A percentile compares a stretch with the other conserved stretches of the same genome.
Evolutionary conservation across 2,329 filamentous ascomycete species (phyloP).

Genomic region (Cytospora mali): DNA sequence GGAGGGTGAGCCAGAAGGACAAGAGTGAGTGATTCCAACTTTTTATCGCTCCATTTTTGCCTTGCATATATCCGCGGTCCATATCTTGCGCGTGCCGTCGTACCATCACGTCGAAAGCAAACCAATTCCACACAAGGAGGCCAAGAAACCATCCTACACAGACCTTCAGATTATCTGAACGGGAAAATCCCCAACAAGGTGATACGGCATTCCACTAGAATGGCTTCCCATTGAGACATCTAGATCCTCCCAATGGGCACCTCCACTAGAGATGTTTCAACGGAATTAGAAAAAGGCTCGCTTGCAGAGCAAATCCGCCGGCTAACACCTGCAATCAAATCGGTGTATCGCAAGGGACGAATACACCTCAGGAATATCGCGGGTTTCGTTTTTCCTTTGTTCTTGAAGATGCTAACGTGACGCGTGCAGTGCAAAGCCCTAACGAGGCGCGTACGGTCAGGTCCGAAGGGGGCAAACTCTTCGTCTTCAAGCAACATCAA

Average conservation of each 20-base stretch:
- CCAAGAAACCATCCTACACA: not conserved
- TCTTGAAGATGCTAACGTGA: not conserved
- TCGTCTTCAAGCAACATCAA: slow-evolving; percentile 19
- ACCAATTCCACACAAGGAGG: not conserved
- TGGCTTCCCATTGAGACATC: too few species aligned
- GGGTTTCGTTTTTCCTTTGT: not conserved
- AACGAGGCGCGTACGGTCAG: slow-evolving; percentile 27
- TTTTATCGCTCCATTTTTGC: not conserved
- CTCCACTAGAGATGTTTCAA: not conserved
- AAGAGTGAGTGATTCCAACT: slow-evolving; percentile 20
- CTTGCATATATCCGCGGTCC: not conserved
- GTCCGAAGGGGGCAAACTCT: slow-evolving; percentile 26
- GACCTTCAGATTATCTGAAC: not conserved
- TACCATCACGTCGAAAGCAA: not conserved
- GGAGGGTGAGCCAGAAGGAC: slow-evolving; percentile 30
- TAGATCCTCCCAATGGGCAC: not conserved
- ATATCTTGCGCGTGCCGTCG: not conserved
- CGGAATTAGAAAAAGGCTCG: not conserved
- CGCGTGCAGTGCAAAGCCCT: slow-evolving; percentile 24
- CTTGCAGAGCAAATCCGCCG: not conserved
- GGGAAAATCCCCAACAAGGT: not conserved
- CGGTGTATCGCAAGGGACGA: not conserved
- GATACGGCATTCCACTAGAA: not conserved
- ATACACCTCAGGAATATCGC: not conserved
- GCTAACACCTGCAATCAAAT: not conserved